Conservation (phyloP, 176 grass and related monocot species). For the Triticum turgidum region DNA sequence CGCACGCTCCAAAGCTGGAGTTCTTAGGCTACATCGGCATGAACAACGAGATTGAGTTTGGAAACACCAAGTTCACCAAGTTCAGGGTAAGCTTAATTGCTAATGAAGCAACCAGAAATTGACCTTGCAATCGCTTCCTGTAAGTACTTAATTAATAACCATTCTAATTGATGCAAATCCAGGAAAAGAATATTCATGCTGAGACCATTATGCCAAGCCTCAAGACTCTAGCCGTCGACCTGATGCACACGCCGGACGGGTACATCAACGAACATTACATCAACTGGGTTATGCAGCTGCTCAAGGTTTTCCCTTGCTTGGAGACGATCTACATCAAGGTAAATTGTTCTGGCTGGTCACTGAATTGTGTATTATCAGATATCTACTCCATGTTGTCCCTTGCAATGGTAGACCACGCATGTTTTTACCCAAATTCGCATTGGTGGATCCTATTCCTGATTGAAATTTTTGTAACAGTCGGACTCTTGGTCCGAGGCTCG, state of each 20-base stretch:
- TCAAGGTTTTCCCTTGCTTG: constrained; percentile 24
- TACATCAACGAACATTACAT: constrained; percentile 1
- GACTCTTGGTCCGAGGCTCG: not conserved
- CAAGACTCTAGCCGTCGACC: not conserved
- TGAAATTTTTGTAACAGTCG: not conserved
- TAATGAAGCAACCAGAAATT: not conserved
- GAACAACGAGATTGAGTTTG: not conserved
- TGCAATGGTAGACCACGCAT: not conserved
- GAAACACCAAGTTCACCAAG: not conserved
- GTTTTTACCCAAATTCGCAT: not conserved
- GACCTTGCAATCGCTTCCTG: not conserved
- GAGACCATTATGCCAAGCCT: constrained; percentile 23
- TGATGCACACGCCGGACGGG: not conserved
- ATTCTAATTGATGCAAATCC: not conserved
- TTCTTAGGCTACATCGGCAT: constrained; percentile 28
- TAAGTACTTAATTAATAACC: not conserved
- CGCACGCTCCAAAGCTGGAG: constrained; percentile 31
- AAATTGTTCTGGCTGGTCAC: not conserved
- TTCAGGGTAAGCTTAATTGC: constrained; percentile 13
- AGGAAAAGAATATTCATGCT: not conserved
- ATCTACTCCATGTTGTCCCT: not conserved
- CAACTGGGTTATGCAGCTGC: constrained; percentile 18
- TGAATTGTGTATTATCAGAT: not conserved
- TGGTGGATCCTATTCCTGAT: not conserved
- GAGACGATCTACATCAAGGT: constrained; percentile 34